These are phyloP conservation scores for Wickerhamiella pararugosa DNA, from an alignment of 1,139 yeast species.

Conservation along the genomic window DNA sequence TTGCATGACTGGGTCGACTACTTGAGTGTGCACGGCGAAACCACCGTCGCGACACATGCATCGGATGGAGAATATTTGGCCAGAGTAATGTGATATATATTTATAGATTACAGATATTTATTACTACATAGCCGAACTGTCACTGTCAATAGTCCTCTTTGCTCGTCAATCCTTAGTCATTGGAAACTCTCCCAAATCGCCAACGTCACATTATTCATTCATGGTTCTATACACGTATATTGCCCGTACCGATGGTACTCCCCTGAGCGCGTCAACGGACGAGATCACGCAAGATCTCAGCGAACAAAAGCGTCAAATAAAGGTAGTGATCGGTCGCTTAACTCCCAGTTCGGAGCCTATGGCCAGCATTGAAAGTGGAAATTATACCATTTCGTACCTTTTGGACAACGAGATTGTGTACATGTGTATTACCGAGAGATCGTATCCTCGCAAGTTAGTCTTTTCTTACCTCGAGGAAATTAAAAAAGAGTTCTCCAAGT, in stretches of 20 bases:
- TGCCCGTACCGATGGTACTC: conserved; percentile 38
- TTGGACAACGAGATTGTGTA: conserved; percentile 52
- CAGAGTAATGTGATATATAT: no score
- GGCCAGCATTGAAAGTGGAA: conserved; percentile 73
- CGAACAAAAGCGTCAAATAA: conserved; percentile 77
- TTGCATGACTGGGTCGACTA: no score
- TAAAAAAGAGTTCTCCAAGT: conserved; percentile 63
- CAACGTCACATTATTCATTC: background rate
- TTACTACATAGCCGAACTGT: no score
- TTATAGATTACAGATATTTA: no score
- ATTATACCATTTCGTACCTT: conserved; percentile 62
- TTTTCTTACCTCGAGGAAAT: conserved; percentile 76
- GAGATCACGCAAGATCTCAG: conserved; percentile 44
- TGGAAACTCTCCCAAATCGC: no score
- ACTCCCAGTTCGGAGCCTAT: conserved; percentile 70
- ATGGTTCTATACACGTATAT: conserved; percentile 20
- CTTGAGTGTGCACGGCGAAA: no score
- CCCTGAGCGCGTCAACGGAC: conserved; percentile 86
- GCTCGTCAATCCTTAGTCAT: no score
- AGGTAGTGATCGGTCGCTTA: conserved; percentile 59
- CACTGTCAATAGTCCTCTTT: no score
- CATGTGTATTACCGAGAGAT: conserved; percentile 57
- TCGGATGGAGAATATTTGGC: no score
- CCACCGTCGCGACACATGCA: no score
- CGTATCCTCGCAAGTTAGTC: conserved; percentile 79